These are phyloP conservation scores for Gossypium schwendimanii DNA, from an alignment of 441 rosid species.

Conservation along the genomic window DNA sequence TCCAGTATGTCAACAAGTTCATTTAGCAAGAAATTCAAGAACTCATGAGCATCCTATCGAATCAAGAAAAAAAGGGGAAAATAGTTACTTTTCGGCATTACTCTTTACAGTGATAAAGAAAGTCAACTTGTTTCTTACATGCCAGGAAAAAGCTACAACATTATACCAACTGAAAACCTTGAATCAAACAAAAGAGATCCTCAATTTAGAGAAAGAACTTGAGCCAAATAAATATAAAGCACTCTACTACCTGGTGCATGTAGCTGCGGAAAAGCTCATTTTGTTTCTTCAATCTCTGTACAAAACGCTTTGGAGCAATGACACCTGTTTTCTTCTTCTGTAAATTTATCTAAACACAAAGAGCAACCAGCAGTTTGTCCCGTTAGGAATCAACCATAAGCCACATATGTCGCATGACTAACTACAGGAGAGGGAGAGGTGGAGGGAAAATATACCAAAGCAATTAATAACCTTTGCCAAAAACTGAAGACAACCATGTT, in stretches of 20 bases:
- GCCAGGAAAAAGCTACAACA: background rate
- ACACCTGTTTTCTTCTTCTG: conserved; percentile 99
- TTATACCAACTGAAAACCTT: background rate
- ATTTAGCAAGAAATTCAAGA: conserved; percentile 82
- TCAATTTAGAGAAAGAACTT: background rate
- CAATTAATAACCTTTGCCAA: background rate
- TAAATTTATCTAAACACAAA: conserved; percentile 64
- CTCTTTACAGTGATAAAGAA: background rate
- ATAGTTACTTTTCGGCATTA: background rate
- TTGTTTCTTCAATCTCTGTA: conserved; percentile 95
- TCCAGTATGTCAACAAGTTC: conserved; percentile 90
- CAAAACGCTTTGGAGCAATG: conserved; percentile 95
- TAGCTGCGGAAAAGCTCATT: conserved; percentile 96
- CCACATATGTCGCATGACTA: background rate
- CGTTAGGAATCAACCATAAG: conserved; percentile 13
- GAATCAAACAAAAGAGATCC: background rate
- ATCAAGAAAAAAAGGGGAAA: conserved; percentile 7
- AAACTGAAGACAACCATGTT: background rate
- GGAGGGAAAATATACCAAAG: background rate
- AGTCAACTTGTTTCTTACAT: background rate
- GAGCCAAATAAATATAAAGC: background rate
- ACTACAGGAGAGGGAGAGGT: background rate
- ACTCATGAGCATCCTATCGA: conserved; percentile 87
- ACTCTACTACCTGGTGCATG: conserved; percentile 79
- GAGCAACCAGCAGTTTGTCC: conserved; percentile 16